These are phyloP conservation scores for Pneumocystis jirovecii DNA, from an alignment of 1,139 yeast genomes.

Conservation along the genomic window DNA sequence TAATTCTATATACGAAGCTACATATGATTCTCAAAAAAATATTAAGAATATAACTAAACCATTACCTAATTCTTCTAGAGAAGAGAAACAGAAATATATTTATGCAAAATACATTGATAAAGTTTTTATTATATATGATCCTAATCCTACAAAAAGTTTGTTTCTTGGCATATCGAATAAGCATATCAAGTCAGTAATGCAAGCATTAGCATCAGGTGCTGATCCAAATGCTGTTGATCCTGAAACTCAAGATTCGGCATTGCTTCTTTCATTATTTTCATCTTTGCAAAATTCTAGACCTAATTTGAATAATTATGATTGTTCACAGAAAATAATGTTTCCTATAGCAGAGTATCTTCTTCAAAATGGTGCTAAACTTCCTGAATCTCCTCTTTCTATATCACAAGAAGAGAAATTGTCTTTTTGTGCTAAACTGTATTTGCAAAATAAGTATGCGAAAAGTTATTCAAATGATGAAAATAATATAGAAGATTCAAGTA, in stretches of 20 bases:
- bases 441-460: neutral
- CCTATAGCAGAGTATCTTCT: conserved; percentile 61
- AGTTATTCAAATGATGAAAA: neutral
- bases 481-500: neutral
- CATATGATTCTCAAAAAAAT: conserved; percentile 32
- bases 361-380: conserved; percentile 42
- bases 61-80: conserved; percentile 15
- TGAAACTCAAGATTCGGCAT: conserved; percentile 4
- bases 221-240: conserved; percentile 21
- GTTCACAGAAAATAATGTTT: conserved; percentile 25
- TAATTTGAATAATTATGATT: conserved; percentile 7
- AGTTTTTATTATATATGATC: conserved; percentile 23
- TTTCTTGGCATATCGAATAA: conserved; percentile 24
- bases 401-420: neutral
- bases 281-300: conserved; percentile 5
- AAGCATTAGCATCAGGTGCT: conserved; percentile 30
- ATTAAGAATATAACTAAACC: conserved; percentile 24
- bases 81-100: conserved; percentile 20
- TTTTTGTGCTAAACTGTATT: neutral
- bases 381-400: conserved; percentile 11
- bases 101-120: conserved; percentile 30
- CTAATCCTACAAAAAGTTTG: conserved; percentile 24
- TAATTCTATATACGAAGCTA: conserved; percentile 41
- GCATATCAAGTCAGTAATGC: conserved; percentile 22
- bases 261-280: conserved; percentile 7